Conservation (phyloP, 2,329 filamentous ascomycete species). For the Coleophoma eucalyptorum region DNA sequence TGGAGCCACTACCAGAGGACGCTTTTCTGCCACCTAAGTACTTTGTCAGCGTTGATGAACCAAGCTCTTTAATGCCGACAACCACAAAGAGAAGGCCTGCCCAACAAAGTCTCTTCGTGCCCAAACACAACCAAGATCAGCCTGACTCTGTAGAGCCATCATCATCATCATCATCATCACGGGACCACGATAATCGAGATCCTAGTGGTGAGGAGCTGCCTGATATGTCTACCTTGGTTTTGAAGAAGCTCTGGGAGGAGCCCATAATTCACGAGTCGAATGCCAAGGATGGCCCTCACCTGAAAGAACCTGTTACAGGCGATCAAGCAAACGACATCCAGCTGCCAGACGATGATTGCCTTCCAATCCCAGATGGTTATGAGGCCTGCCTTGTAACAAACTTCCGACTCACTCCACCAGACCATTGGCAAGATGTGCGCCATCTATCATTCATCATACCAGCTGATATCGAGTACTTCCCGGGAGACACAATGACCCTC, state of each 20-base stretch:
- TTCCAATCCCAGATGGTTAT: conserved; percentile 10
- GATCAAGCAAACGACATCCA: conserved; percentile 1
- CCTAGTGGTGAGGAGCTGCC: not conserved
- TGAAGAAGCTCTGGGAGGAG: not conserved
- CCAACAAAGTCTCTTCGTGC: not conserved
- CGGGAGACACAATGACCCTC: conserved; percentile 78
- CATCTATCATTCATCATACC: conserved; percentile 60
- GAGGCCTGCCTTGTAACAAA: conserved; percentile 61
- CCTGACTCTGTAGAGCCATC: not conserved
- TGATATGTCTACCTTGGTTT: not conserved
- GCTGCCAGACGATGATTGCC: not conserved
- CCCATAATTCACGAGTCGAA: not conserved
- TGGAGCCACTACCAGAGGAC: conserved; percentile 69
- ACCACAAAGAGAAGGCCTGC: not conserved
- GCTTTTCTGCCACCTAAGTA: conserved; percentile 75
- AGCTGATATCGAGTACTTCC: conserved; percentile 42
- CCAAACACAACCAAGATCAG: not conserved
- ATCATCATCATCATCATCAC: conserved; percentile 4
- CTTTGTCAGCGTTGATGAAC: conserved; percentile 42
- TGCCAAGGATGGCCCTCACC: not conserved
- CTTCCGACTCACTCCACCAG: conserved; percentile 64
- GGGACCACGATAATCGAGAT: not conserved
- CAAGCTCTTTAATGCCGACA: not conserved
- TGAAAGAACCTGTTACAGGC: not conserved
- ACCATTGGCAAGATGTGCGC: conserved; percentile 94